These are phyloP conservation scores for Heimioporus sp. DNA, from an alignment of 768 basidiomycete genomes.

Conservation along the genomic window DNA sequence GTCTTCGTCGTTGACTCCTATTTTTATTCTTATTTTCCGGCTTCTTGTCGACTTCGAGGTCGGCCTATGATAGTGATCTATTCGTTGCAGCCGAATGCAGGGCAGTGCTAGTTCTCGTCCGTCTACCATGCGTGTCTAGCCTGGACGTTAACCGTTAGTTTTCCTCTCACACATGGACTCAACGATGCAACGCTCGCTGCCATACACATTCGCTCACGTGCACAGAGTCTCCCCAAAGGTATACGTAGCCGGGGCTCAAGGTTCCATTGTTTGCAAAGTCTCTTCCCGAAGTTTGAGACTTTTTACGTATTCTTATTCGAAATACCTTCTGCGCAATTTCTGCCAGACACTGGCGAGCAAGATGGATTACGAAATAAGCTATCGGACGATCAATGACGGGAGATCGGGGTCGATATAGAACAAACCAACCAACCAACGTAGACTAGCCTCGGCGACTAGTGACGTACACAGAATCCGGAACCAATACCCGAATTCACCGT, in stretches of 20 bases:
- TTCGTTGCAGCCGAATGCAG: no score
- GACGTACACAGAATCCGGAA: constrained; percentile 4
- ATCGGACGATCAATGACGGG: constrained; percentile 7
- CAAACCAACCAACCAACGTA: constrained; percentile 23
- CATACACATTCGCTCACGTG: neutral
- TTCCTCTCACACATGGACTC: constrained; percentile 18
- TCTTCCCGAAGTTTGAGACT: constrained; percentile 14
- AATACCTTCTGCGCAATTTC: neutral
- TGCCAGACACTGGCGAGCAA: neutral
- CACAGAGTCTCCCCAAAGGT: neutral
- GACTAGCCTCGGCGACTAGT: constrained; percentile 13
- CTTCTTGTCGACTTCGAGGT: no score
- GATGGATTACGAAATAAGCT: constrained; percentile 6
- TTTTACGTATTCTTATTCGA: constrained; percentile 12
- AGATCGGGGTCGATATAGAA: constrained; percentile 9
- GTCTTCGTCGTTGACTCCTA: no score
- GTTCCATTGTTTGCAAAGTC: constrained; percentile 13
- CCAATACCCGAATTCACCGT: constrained; percentile 25
- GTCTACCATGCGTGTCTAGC: constrained; percentile 5
- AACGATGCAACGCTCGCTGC: constrained; percentile 21
- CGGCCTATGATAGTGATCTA: no score
- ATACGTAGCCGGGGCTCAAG: constrained; percentile 7
- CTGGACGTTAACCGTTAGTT: constrained; percentile 10
- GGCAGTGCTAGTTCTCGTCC: constrained; percentile 5
- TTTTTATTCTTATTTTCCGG: no score